Conservation (phyloP, 2,329 filamentous ascomycete genomes). For the Colletotrichum liaoningense region DNA sequence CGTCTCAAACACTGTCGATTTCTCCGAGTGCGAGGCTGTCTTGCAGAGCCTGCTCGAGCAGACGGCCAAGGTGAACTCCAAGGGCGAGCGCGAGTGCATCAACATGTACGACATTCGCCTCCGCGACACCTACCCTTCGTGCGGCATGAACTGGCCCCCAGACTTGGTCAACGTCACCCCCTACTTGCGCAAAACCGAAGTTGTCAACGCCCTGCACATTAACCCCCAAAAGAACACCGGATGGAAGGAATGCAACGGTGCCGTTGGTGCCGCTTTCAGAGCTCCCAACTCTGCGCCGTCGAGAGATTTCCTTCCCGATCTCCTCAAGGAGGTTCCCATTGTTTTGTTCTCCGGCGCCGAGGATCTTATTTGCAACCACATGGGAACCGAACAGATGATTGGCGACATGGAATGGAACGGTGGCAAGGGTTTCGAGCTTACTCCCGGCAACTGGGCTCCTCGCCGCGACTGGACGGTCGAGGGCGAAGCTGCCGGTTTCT, state of each 20-base stretch:
- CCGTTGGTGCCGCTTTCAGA: slow-evolving; percentile 79
- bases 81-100: slow-evolving; percentile 71
- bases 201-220: slow-evolving; percentile 84
- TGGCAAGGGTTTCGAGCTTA: slow-evolving; percentile 89
- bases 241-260: slow-evolving; percentile 90
- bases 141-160: slow-evolving; percentile 98
- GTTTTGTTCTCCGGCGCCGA: slow-evolving; percentile 93
- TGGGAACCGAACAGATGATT: slow-evolving; percentile 93
- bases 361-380: slow-evolving; percentile 96
- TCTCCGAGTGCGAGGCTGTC: slow-evolving; percentile 79
- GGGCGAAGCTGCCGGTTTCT: slow-evolving; percentile 86
- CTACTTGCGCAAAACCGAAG: slow-evolving; percentile 86
- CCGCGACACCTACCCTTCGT: slow-evolving; percentile 81
- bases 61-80: slow-evolving; percentile 64
- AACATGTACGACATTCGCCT: slow-evolving; percentile 99
- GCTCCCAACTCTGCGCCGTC: slow-evolving; percentile 79
- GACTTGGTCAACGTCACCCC: slow-evolving; percentile 83
- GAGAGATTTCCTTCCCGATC: slow-evolving; percentile 78
- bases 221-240: slow-evolving; percentile 84
- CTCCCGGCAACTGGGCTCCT: slow-evolving; percentile 90
- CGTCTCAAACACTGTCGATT: slow-evolving; percentile 69
- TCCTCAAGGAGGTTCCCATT: slow-evolving; percentile 82
- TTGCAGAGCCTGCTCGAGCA: slow-evolving; percentile 77
- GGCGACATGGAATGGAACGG: slow-evolving; percentile 92
- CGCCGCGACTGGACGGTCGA: slow-evolving; percentile 95